These are phyloP conservation scores for Pichia sp. DNA, from an alignment of 1,139 yeast species.

Conservation along the genomic window DNA sequence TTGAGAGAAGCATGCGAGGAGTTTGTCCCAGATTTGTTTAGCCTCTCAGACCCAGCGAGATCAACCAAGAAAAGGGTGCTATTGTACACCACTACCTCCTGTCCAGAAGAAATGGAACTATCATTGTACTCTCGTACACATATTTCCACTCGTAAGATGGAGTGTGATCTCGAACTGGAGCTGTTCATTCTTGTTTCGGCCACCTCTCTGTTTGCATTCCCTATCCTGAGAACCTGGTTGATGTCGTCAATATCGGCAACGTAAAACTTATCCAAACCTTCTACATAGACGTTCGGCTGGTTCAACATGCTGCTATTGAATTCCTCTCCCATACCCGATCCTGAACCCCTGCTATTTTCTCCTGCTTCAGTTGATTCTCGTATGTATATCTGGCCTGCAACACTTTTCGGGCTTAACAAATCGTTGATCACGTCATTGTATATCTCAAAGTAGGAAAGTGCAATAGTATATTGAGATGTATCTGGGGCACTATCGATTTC, in stretches of 20 bases:
- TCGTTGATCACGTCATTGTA: slow-evolving; percentile 77
- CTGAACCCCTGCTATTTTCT: neutral
- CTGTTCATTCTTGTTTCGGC: slow-evolving; percentile 69
- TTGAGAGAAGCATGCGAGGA: slow-evolving; percentile 59
- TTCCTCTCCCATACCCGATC: neutral
- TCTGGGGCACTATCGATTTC: slow-evolving; percentile 55
- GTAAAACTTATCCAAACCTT: slow-evolving; percentile 59
- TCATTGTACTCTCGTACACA: slow-evolving; percentile 38
- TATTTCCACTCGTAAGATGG: slow-evolving; percentile 57
- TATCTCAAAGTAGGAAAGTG: slow-evolving; percentile 76
- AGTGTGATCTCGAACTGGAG: slow-evolving; percentile 78
- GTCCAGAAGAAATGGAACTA: neutral
- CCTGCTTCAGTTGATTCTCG: slow-evolving; percentile 47
- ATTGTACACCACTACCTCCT: slow-evolving; percentile 41
- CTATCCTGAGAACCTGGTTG: slow-evolving; percentile 50
- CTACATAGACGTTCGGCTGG: slow-evolving; percentile 53
- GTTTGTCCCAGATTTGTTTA: slow-evolving; percentile 75
- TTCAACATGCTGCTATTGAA: slow-evolving; percentile 34
- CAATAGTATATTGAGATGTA: slow-evolving; percentile 57
- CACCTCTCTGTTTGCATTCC: slow-evolving; percentile 52
- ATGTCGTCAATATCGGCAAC: slow-evolving; percentile 60
- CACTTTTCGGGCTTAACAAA: slow-evolving; percentile 40
- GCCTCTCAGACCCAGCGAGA: slow-evolving; percentile 85
- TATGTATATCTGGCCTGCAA: slow-evolving; percentile 38
- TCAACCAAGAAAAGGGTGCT: slow-evolving; percentile 78